Conservation (phyloP, 345 rosid species). For the Cochlearia excelsa region DNA sequence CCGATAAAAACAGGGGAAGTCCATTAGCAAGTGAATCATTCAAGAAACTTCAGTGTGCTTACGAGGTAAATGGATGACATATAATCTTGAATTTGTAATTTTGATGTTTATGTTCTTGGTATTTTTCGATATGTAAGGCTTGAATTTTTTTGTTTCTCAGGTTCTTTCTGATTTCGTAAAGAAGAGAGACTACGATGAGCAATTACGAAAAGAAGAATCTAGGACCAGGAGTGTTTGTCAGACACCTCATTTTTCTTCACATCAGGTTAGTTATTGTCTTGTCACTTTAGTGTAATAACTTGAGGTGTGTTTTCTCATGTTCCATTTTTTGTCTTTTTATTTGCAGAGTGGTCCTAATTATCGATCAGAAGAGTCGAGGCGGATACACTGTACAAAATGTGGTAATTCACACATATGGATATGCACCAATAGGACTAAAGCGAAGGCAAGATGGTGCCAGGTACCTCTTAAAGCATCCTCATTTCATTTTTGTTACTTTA, state of each 20-base stretch:
- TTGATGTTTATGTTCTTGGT: constrained; percentile 14
- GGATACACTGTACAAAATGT: constrained; percentile 94
- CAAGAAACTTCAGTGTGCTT: constrained; percentile 96
- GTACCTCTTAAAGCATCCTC: constrained; percentile 35
- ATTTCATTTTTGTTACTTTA: constrained; percentile 1
- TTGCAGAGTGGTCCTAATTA: constrained; percentile 59
- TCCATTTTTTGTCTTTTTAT: neutral
- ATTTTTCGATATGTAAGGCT: neutral
- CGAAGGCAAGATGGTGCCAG: constrained; percentile 99
- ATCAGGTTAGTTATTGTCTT: constrained; percentile 45
- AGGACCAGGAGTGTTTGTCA: constrained; percentile 67
- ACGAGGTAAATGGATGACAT: constrained; percentile 56
- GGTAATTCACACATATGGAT: constrained; percentile 92
- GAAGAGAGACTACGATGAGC: constrained; percentile 94
- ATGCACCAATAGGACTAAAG: constrained; percentile 78
- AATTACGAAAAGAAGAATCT: constrained; percentile 74
- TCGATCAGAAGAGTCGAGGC: constrained; percentile 86
- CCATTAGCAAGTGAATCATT: constrained; percentile 92
- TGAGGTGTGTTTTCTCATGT: constrained; percentile 10
- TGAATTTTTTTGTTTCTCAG: constrained; percentile 35
- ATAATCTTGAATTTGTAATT: neutral
- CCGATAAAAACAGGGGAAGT: constrained; percentile 97
- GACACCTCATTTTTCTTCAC: constrained; percentile 44
- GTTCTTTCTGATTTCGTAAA: constrained; percentile 84
- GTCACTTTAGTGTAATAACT: constrained; percentile 4